phyloP scores from a whole-genome alignment of 2,329 filamentous ascomycete species.

The Xylariomycetidae sp. region DNA sequence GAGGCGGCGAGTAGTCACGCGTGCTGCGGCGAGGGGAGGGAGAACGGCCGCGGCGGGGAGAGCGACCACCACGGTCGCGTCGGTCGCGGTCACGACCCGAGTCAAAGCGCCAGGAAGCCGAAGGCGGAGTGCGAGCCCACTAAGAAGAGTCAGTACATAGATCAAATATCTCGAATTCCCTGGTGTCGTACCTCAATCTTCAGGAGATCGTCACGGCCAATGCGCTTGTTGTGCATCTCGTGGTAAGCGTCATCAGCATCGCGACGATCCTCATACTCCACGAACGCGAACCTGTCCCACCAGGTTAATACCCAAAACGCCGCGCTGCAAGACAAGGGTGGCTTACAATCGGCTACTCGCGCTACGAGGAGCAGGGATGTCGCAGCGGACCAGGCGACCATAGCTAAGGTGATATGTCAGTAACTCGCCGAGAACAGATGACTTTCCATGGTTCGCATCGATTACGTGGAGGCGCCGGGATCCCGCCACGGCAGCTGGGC shows the following conservation, averaged over 20 bases:
- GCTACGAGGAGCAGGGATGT: conserved; percentile 93
- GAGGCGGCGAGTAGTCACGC: conserved; percentile 78
- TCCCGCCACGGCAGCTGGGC: conserved; percentile 28
- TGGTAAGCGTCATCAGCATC: conserved; percentile 99
- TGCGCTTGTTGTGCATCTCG: conserved; percentile 99
- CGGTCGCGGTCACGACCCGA: conserved; percentile 72
- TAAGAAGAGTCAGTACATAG: conserved; percentile 32
- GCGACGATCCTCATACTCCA: conserved; percentile 97
- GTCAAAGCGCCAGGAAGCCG: conserved; percentile 97
- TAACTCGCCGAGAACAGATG: conserved; percentile 26
- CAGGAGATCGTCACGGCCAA: conserved; percentile 87
- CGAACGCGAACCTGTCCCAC: conserved; percentile 75
- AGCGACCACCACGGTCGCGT: conserved; percentile 47
- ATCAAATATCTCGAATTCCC: not conserved
- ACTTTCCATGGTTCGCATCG: conserved; percentile 27
- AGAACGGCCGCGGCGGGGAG: conserved; percentile 64
- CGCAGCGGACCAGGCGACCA: conserved; percentile 94
- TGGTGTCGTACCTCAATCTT: conserved; percentile 80
- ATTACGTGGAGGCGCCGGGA: conserved; percentile 25
- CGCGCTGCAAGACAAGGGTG: not conserved
- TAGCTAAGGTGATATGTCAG: conserved; percentile 60
- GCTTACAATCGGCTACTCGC: conserved; percentile 93
- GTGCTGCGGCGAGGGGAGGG: conserved; percentile 71
- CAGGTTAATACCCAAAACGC: not conserved
- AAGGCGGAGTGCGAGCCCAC: conserved; percentile 98